Base-by-base conservation (phyloP, 169 alveolate genomes). In the Cryptosporidium baileyi region DNA sequence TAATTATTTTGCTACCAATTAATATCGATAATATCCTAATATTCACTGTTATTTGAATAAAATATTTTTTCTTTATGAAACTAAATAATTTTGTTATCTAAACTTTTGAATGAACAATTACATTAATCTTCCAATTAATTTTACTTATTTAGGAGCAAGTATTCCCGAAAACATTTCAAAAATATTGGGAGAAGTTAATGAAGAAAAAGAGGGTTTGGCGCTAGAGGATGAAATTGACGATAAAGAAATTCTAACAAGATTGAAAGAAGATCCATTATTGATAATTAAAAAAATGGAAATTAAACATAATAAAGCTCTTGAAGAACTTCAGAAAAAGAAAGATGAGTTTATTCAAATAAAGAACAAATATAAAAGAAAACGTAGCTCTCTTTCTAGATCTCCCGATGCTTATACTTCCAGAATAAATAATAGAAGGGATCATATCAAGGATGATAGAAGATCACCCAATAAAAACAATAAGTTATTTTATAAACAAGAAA, bases 351-450 rank as follows among this genome's bases (percentile, higher is more conserved):
- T 13, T 3, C 47, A 63, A 2, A 2, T 15, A 28, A 24, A 63
- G 9, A 11, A 17, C 32, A 13, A 0, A 61, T 13, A 38, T 6
- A 4, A 28, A 24, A 9, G 26, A 32, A 74, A 38, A 74, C 49
- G 47, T 13, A 52, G 67, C 11, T 74, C 85, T 3, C 41, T 74
- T 8, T 74, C 85, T 36, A 74, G 85, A n/a, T 74, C 85, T 9
- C 85, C 85, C 5, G 74, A 51, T 11, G n/a, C n/a, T n/a, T n/a
- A n/a, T n/a, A n/a, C n/a, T n/a, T n/a, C n/a, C n/a, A 28, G 43
- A 28, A 7, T 57, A 8, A 22, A 30, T 15, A 5, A 4, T 0
- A 1, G 3, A 1, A 5, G 28, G 13, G 24, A 13, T 1, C 45
- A 57, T 47, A n/a, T 4, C 9, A 57, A 30, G 3, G 63, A 5